Conservation (phyloP, 1,284 basidiomycete species). For the Fistulina hepatica region DNA sequence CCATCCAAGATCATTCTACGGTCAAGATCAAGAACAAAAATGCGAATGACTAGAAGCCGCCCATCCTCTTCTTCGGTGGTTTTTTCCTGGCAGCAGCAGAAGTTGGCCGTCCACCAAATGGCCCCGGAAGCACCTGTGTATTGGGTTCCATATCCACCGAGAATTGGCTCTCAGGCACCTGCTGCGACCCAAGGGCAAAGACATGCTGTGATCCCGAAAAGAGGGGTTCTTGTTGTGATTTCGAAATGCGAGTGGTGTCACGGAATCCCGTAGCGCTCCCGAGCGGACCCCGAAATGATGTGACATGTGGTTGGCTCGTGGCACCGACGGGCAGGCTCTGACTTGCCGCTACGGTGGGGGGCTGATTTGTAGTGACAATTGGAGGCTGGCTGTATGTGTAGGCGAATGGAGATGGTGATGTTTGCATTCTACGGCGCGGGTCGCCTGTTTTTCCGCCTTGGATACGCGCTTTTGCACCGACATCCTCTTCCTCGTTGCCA, state of each 20-base stretch:
- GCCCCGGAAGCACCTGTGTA: conserved; percentile 65
- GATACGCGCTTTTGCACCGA: background rate
- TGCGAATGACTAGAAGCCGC: conserved; percentile 48
- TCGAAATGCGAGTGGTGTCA: conserved; percentile 11
- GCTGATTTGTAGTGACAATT: background rate
- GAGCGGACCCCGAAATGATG: background rate
- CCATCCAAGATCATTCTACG: no score
- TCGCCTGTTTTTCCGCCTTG: background rate
- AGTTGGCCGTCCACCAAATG: conserved; percentile 55
- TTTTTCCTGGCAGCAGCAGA: conserved; percentile 43
- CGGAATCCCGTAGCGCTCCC: conserved; percentile 13
- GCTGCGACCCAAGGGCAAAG: no score
- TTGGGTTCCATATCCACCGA: conserved; percentile 42
- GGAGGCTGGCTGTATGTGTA: background rate
- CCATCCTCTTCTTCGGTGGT: conserved; percentile 54
- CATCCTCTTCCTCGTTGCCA: conserved; percentile 15
- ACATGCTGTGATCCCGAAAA: no score
- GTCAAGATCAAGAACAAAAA: no score
- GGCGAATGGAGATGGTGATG: background rate
- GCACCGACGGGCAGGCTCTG: background rate
- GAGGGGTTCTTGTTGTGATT: no score
- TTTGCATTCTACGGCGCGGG: background rate
- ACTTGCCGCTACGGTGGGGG: background rate
- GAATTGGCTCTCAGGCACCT: conserved; percentile 13
- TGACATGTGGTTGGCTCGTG: background rate